Percentiles rank a stretch among this genome's conserved stretches.
Conservation (phyloP, 2,329 filamentous ascomycete genomes). For the Neonectria punicea region DNA sequence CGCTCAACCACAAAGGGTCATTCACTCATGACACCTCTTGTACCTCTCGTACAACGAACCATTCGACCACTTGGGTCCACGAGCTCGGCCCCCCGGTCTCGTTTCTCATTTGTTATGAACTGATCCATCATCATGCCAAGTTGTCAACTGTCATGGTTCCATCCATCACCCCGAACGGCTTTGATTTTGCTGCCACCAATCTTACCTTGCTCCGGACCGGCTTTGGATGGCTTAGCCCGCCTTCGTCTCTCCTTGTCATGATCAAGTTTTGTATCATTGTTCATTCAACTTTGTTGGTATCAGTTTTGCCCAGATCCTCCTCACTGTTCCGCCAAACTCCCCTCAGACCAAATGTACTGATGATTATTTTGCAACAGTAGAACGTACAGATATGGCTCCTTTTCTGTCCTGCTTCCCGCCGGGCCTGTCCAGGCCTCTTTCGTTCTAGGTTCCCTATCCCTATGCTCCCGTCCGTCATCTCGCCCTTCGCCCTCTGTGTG, state of each 20-base stretch:
- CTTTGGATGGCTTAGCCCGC: not conserved
- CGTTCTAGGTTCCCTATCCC: slow-evolving; percentile 20
- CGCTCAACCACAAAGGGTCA: slow-evolving; percentile 31
- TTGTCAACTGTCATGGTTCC: not conserved
- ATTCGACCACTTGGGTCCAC: slow-evolving; percentile 25
- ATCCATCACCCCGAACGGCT: not conserved
- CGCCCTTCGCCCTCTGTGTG: slow-evolving; percentile 31
- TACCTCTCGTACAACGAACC: slow-evolving; percentile 19
- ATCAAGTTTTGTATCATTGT: slow-evolving; percentile 7
- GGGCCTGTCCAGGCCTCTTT: slow-evolving; percentile 22
- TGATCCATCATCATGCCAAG: slow-evolving; percentile 9
- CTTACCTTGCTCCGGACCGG: not conserved
- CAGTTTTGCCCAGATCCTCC: slow-evolving; percentile 17
- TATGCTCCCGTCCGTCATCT: slow-evolving; percentile 31
- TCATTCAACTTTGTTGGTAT: slow-evolving; percentile 27
- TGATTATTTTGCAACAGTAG: slow-evolving; percentile 39
- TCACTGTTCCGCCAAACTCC: slow-evolving; percentile 23
- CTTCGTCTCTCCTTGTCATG: not conserved
- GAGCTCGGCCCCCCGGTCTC: slow-evolving; percentile 1
- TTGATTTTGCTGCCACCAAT: slow-evolving; percentile 1
- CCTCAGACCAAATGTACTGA: slow-evolving; percentile 35
- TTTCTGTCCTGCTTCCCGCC: slow-evolving; percentile 25
- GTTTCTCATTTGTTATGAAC: slow-evolving; percentile 11
- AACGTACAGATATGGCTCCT: slow-evolving; percentile 41
- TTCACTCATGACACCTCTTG: slow-evolving; percentile 2